Conservation (phyloP, 768 basidiomycete species). For the Galerina marginata region DNA sequence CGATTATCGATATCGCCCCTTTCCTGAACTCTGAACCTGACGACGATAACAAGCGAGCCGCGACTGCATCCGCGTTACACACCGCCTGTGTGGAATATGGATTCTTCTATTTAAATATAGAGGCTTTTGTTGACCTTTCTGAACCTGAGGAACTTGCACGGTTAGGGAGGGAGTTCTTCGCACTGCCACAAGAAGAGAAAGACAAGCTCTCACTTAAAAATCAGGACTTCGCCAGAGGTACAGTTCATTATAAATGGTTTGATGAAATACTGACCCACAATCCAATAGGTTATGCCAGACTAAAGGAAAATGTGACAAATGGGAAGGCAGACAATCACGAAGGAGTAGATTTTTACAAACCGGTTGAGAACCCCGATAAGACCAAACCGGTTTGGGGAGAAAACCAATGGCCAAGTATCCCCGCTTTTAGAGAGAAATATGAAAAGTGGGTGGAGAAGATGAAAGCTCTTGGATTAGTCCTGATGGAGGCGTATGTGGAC, state of each 20-base stretch:
- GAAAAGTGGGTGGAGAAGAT: constrained; percentile 85
- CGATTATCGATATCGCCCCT: constrained; percentile 76
- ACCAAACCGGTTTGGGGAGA: constrained; percentile 77
- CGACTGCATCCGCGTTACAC: constrained; percentile 65
- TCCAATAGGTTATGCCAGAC: constrained; percentile 70
- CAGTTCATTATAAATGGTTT: background rate
- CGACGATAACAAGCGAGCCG: constrained; percentile 43
- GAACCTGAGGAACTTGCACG: constrained; percentile 70
- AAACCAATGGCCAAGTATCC: constrained; percentile 81
- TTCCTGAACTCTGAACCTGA: constrained; percentile 50
- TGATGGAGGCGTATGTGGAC: constrained; percentile 86
- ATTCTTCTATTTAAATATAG: constrained; percentile 88
- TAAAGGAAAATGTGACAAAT: constrained; percentile 87
- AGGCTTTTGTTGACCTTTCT: constrained; percentile 54
- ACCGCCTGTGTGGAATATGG: constrained; percentile 78
- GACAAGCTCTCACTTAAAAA: constrained; percentile 70
- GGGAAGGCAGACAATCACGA: constrained; percentile 88
- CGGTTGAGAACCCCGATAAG: constrained; percentile 72
- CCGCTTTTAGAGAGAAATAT: constrained; percentile 66
- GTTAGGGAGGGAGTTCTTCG: constrained; percentile 77
- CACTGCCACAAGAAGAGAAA: constrained; percentile 76
- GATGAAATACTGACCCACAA: background rate
- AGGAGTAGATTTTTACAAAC: constrained; percentile 81
- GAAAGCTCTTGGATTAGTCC: constrained; percentile 76
- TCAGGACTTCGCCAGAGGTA: constrained; percentile 81